These are phyloP conservation scores for Botryotinia convoluta DNA, from an alignment of 2,329 filamentous ascomycete genomes.

Conservation along the genomic window DNA sequence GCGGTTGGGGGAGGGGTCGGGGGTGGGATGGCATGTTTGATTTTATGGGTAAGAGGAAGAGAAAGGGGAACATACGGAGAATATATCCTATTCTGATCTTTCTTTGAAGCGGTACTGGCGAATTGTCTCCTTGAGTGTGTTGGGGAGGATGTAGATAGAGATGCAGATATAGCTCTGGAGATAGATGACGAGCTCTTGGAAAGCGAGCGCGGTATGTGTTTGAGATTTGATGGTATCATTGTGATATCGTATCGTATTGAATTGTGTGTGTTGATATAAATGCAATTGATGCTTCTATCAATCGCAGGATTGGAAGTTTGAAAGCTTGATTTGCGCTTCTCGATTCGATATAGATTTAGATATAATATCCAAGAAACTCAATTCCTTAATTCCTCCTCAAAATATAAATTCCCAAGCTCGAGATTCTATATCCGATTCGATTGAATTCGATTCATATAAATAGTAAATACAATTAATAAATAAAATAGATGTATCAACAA, in stretches of 20 bases:
- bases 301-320: background rate
- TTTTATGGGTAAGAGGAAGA: too few species aligned
- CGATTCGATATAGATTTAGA: too few species aligned
- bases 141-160: background rate
- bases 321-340: too few species aligned
- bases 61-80: background rate
- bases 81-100: conserved; percentile 14
- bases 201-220: background rate
- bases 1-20: too few species aligned
- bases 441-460: too few species aligned
- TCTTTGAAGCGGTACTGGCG: background rate
- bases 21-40: too few species aligned
- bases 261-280: background rate
- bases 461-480: too few species aligned
- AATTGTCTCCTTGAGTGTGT: background rate
- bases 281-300: background rate
- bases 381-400: too few species aligned
- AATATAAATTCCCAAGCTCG: too few species aligned
- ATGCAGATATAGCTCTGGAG: background rate
- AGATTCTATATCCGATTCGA: too few species aligned
- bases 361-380: too few species aligned
- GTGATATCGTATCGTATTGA: background rate
- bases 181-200: background rate
- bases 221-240: background rate
- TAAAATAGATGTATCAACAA: too few species aligned